Percentiles rank a stretch among this genome's conserved stretches.
Conservation (phyloP, 208 protist species). For the Trypanosoma rangeli region DNA sequence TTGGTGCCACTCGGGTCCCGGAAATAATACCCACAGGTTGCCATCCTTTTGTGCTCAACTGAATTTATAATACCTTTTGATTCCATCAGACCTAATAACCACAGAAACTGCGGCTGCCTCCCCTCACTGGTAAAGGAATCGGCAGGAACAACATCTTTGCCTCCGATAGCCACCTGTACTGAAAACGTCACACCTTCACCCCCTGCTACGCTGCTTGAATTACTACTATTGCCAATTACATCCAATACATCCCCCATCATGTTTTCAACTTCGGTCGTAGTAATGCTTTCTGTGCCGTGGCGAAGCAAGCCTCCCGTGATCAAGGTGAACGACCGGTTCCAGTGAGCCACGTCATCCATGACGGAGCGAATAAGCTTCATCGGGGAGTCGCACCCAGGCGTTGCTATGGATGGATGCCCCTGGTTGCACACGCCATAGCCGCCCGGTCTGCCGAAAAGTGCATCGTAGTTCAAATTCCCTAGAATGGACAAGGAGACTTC, state of each 20-base stretch:
- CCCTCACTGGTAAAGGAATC: conserved; percentile 13
- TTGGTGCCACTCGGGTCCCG: conserved; percentile 29
- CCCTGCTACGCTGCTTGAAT: not conserved
- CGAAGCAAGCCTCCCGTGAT: conserved; percentile 70
- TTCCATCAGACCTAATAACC: conserved; percentile 35
- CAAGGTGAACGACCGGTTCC: conserved; percentile 38
- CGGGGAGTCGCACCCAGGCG: conserved; percentile 62
- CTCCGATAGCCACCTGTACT: conserved; percentile 19
- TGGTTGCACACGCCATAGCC: conserved; percentile 56
- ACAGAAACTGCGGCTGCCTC: conserved; percentile 28
- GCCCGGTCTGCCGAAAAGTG: conserved; percentile 46
- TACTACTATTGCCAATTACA: not conserved
- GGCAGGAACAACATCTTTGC: conserved; percentile 24
- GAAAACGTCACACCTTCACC: not conserved
- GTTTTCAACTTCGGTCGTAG: conserved; percentile 5
- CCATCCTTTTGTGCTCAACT: conserved; percentile 41
- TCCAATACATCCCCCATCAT: conserved; percentile 19
- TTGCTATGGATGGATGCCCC: conserved; percentile 28
- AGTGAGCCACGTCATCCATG: conserved; percentile 40
- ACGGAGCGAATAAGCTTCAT: conserved; percentile 46
- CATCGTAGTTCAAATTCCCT: conserved; percentile 80
- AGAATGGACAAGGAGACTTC: conserved; percentile 31
- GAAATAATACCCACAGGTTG: conserved; percentile 66
- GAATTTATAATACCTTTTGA: conserved; percentile 33
- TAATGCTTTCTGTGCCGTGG: conserved; percentile 37